These are phyloP conservation scores for Russula emetica DNA, from an alignment of 768 basidiomycete genomes.

Conservation along the genomic window DNA sequence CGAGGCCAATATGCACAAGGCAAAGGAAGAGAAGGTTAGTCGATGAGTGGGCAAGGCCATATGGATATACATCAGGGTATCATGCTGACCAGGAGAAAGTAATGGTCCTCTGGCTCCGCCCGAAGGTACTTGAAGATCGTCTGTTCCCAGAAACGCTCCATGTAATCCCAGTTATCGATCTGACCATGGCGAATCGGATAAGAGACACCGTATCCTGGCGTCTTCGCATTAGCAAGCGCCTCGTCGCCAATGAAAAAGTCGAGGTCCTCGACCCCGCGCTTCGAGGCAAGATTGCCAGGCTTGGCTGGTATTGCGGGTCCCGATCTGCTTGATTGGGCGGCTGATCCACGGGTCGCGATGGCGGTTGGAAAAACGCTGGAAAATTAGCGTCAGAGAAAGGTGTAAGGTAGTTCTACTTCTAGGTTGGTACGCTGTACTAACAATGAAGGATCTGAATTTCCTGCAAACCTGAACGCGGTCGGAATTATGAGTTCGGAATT, in stretches of 20 bases:
- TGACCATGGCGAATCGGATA: slow-evolving; percentile 97
- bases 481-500: slow-evolving; percentile 1
- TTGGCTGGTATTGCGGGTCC: slow-evolving; percentile 79
- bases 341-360: slow-evolving; percentile 82
- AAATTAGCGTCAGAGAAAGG: slow-evolving; percentile 4
- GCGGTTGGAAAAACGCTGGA: slow-evolving; percentile 94
- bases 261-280: slow-evolving; percentile 96
- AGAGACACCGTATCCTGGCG: slow-evolving; percentile 87
- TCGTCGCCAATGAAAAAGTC: slow-evolving; percentile 99
- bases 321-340: slow-evolving; percentile 52
- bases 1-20: background rate
- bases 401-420: background rate
- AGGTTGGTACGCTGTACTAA: slow-evolving; percentile 40
- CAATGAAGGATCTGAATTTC: slow-evolving; percentile 99
- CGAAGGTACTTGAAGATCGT: slow-evolving; percentile 99
- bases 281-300: slow-evolving; percentile 89
- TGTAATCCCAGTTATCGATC: slow-evolving; percentile 98
- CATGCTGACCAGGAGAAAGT: slow-evolving; percentile 84
- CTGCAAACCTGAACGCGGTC: slow-evolving; percentile 68
- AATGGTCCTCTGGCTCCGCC: slow-evolving; percentile 98
- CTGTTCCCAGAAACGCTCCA: slow-evolving; percentile 99
- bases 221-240: slow-evolving; percentile 92
- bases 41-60: background rate
- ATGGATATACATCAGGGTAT: background rate
- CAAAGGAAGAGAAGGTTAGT: background rate